Conservation (phyloP, 805 yeast species). For the Tetrapisispora iriomotensis region DNA sequence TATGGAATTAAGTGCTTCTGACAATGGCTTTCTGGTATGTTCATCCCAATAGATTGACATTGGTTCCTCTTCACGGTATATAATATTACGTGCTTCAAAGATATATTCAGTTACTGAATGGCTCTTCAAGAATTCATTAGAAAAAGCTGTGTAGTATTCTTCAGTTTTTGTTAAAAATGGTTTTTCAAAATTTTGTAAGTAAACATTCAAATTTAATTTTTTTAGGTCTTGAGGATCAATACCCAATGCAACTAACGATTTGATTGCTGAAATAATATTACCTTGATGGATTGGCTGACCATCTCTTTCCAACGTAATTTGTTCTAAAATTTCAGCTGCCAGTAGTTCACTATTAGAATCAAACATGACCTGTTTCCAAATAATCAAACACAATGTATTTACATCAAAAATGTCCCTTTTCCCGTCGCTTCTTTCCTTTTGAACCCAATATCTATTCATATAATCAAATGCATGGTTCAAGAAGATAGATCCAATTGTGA, state of each 20-base stretch:
- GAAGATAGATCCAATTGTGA: constrained; percentile 82
- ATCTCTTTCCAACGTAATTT: constrained; percentile 69
- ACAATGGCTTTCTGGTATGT: constrained; percentile 67
- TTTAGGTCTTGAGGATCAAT: constrained; percentile 84
- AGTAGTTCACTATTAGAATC: constrained; percentile 49
- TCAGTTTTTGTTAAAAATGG: constrained; percentile 64
- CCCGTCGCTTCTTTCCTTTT: constrained; percentile 90
- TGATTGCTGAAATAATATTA: constrained; percentile 62
- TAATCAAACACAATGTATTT: constrained; percentile 72
- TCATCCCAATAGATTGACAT: constrained; percentile 76
- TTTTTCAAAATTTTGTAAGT: constrained; percentile 68
- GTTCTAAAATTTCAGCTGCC: constrained; percentile 61
- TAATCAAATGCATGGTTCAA: constrained; percentile 90
- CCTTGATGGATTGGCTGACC: constrained; percentile 63
- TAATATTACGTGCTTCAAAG: constrained; percentile 71
- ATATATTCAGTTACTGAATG: constrained; percentile 88
- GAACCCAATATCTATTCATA: constrained; percentile 95
- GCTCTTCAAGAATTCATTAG: constrained; percentile 50
- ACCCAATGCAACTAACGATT: constrained; percentile 81
- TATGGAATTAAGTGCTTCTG: constrained; percentile 64
- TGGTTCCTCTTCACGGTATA: constrained; percentile 73
- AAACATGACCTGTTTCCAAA: constrained; percentile 84
- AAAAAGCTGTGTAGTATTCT: constrained; percentile 45
- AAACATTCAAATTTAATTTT: constrained; percentile 73
- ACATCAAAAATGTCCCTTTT: constrained; percentile 84